phyloP scores from a whole-genome alignment of 305 asterid genomes.

The Fraxinus sp. region DNA sequence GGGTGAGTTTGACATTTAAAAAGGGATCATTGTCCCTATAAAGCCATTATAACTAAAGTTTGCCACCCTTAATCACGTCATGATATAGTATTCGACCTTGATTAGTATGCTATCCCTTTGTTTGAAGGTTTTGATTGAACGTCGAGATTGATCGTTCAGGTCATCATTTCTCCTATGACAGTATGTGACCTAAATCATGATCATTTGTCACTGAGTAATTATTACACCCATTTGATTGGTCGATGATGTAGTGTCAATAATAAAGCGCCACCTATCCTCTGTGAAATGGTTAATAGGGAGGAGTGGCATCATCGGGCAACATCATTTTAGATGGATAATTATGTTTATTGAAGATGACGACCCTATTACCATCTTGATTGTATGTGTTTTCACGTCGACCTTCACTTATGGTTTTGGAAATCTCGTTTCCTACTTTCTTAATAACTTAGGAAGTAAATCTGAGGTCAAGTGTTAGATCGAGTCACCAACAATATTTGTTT shows the following conservation, averaged over 20 bases:
- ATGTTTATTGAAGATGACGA: too few relatives aligned
- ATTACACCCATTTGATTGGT: too few relatives aligned
- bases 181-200: too few relatives aligned
- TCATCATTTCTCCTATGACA: neutral
- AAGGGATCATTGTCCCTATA: neutral
- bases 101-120: too few relatives aligned
- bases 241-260: too few relatives aligned
- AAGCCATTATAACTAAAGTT: too few relatives aligned
- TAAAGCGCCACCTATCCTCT: too few relatives aligned
- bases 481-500: neutral
- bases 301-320: too few relatives aligned
- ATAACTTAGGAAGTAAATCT: neutral
- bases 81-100: neutral
- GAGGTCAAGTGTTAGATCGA: neutral
- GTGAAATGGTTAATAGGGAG: too few relatives aligned
- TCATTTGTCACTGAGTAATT: too few relatives aligned
- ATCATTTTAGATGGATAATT: too few relatives aligned
- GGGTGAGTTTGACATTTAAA: neutral
- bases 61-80: neutral
- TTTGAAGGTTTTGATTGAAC: neutral
- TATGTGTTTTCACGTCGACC: neutral
- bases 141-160: neutral
- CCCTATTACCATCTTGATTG: too few relatives aligned
- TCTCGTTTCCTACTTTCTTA: neutral
- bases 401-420: neutral